Conservation (phyloP, 2,329 filamentous ascomycete genomes). For the Claviceps pusilla region DNA sequence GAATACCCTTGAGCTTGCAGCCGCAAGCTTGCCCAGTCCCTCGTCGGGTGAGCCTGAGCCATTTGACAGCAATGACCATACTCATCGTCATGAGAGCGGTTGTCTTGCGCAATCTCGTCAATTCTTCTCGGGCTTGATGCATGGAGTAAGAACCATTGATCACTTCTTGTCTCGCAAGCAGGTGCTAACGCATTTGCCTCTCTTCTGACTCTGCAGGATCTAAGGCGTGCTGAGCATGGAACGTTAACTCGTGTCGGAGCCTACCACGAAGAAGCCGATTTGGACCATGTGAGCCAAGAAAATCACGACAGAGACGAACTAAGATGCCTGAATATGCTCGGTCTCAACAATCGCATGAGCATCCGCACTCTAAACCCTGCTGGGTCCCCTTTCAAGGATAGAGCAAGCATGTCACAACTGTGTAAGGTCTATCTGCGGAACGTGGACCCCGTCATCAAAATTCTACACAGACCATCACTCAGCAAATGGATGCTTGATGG, state of each 20-base stretch:
- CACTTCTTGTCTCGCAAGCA: too few species aligned
- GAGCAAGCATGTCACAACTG: background rate
- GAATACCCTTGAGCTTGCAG: background rate
- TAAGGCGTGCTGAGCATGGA: background rate
- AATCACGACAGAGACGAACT: background rate
- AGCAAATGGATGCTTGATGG: slow-evolving; percentile 9
- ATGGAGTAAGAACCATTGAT: background rate
- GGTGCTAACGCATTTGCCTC: background rate
- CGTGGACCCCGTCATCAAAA: slow-evolving; percentile 8
- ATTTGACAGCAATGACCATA: background rate
- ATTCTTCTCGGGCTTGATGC: background rate
- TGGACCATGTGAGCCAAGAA: background rate
- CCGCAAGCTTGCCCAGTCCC: background rate
- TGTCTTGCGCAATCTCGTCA: background rate
- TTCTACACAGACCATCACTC: slow-evolving; percentile 7
- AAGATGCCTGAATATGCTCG: background rate
- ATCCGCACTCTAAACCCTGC: background rate
- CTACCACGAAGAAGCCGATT: background rate
- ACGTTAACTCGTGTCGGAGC: background rate
- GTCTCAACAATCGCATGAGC: background rate
- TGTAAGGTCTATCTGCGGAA: slow-evolving; percentile 5
- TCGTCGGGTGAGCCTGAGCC: background rate
- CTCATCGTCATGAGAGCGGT: background rate
- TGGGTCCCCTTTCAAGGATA: background rate
- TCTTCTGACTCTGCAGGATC: background rate